Conservation (phyloP, 495 filamentous ascomycete species). For the Bryoglossum gracile region DNA sequence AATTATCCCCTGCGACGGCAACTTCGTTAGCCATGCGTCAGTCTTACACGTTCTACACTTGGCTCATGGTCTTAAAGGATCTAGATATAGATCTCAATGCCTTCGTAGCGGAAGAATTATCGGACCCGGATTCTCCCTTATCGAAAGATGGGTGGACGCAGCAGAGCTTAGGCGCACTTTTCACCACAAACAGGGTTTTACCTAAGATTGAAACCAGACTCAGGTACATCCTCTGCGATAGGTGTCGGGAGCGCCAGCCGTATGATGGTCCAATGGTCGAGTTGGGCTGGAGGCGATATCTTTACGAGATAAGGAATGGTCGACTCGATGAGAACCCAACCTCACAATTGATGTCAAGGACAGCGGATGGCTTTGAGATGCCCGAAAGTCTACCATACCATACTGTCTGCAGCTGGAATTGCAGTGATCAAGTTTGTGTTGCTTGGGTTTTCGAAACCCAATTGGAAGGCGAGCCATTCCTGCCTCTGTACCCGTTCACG, state of each 20-base stretch:
- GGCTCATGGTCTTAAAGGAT: neutral
- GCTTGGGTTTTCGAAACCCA: slow-evolving; percentile 10
- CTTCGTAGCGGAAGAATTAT: neutral
- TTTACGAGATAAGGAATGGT: neutral
- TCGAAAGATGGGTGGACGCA: neutral
- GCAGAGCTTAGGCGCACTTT: neutral
- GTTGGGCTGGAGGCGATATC: slow-evolving; percentile 4
- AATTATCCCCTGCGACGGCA: neutral
- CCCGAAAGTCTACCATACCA: neutral
- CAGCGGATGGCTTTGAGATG: neutral
- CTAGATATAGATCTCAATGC: neutral
- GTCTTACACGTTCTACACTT: neutral
- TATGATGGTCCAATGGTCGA: neutral
- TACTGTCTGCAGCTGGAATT: neutral
- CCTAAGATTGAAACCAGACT: neutral
- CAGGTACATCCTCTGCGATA: neutral
- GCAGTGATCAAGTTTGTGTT: slow-evolving; percentile 6
- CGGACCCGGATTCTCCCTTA: neutral
- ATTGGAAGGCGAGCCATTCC: neutral
- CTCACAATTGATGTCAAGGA: neutral
- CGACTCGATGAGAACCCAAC: neutral
- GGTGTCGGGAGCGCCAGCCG: neutral
- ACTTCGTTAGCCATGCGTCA: neutral
- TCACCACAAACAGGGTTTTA: neutral
- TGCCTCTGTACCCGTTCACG: neutral